These are phyloP conservation scores for Diaporthe eres DNA, from an alignment of 2,329 filamentous ascomycete genomes.

Conservation along the genomic window DNA sequence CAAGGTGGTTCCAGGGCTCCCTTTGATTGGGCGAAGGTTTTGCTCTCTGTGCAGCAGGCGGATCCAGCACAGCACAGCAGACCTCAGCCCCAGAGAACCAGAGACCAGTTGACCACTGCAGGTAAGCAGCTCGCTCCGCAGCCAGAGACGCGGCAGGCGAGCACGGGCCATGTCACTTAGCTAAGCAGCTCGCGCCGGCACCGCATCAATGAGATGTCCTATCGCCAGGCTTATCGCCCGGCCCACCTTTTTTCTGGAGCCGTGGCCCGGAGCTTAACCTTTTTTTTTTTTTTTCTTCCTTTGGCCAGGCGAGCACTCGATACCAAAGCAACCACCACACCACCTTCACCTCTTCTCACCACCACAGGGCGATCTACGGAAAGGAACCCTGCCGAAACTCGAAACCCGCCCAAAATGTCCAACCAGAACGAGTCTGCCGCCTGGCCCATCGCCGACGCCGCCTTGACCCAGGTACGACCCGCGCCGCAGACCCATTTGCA, in stretches of 20 bases:
- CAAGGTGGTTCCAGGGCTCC: conserved; percentile 56
- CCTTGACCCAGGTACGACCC: conserved; percentile 39
- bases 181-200: not conserved
- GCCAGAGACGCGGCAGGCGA: not conserved
- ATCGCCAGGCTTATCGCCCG: conserved; percentile 39
- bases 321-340: not conserved
- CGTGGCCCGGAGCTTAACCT: conserved; percentile 18
- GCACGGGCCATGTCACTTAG: conserved; percentile 24
- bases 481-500: conserved; percentile 61
- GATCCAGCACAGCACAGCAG: conserved; percentile 33
- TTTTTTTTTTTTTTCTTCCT: conserved; percentile 3
- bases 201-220: conserved; percentile 36
- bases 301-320: not conserved
- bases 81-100: conserved; percentile 3
- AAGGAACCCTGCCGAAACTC: conserved; percentile 67
- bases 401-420: conserved; percentile 45
- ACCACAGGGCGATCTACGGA: conserved; percentile 71
- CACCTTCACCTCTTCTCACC: conserved; percentile 26
- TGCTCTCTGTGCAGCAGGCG: conserved; percentile 53
- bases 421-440: conserved; percentile 58
- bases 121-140: not conserved
- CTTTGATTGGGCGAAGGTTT: conserved; percentile 58
- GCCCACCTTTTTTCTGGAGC: conserved; percentile 34
- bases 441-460: conserved; percentile 79
- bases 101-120: not conserved